These are phyloP conservation scores for Lolium perenne DNA, from an alignment of 176 grass and related monocot species.

Conservation along the genomic window DNA sequence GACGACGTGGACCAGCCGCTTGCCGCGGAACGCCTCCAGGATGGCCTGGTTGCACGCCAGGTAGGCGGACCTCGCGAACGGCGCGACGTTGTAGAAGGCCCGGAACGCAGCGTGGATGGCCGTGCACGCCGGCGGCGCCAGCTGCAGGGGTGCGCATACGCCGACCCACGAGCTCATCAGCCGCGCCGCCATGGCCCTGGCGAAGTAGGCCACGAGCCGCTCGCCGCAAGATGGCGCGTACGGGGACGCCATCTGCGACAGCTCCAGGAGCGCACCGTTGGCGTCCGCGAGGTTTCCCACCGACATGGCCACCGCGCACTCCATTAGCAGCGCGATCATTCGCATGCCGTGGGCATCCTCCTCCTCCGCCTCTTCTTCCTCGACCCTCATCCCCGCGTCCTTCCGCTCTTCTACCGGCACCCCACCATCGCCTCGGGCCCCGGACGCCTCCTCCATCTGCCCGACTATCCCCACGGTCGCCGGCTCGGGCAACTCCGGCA, in stretches of 20 bases:
- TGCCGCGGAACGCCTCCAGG: constrained; percentile 48
- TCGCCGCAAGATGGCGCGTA: constrained; percentile 63
- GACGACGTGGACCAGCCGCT: constrained; percentile 48
- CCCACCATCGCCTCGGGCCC: neutral
- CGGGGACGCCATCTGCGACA: constrained; percentile 62
- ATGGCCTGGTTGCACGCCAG: constrained; percentile 58
- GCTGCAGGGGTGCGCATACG: constrained; percentile 32
- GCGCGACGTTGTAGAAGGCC: constrained; percentile 56
- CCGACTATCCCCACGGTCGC: neutral
- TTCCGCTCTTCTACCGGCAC: neutral
- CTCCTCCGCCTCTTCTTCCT: constrained; percentile 21
- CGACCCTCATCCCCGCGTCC: constrained; percentile 4
- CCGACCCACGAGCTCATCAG: constrained; percentile 64
- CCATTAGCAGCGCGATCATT: constrained; percentile 64
- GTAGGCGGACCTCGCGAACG: constrained; percentile 49
- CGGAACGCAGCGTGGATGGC: constrained; percentile 57
- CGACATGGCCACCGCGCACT: constrained; percentile 62
- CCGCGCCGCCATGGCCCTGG: constrained; percentile 52
- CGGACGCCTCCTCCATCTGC: neutral
- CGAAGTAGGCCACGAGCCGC: constrained; percentile 73
- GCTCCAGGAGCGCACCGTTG: constrained; percentile 56
- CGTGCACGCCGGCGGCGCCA: neutral
- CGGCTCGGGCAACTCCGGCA: constrained; percentile 22
- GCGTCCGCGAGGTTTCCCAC: constrained; percentile 55
- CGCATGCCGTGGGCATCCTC: constrained; percentile 49